Base-by-base conservation (phyloP, 2,329 filamentous ascomycete genomes). In the Aureobasidium sp. region DNA sequence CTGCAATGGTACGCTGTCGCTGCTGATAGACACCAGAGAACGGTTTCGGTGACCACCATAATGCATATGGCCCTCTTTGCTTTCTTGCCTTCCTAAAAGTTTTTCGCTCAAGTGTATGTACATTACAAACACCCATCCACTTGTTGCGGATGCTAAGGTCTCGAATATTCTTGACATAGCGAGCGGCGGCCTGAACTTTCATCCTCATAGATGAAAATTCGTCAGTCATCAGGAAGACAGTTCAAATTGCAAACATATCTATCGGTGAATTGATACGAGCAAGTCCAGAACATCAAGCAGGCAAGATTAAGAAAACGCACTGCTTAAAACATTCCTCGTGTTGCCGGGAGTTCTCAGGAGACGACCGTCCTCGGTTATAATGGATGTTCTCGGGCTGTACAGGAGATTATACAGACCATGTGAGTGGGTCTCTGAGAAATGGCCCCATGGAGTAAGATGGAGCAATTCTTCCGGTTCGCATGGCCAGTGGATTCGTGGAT, bases 401-500 rank as follows among this genome's bases (percentile, higher is more conserved):
- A 57, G 29, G 53, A 57, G 29, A 57, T 57, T 55, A 5, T 55
- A 42, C 37, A 45, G 41, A 45, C n/a, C 14, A 12, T 44, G 53
- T 34, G 41, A 36, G 53, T 57, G 53, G 53, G 41, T 57, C 53
- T 45, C n/a, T 31, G 27, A 4, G 22, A 15, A 4, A 25, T 37
- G 14, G 37, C 29, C 9, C 41, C 53, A 36, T 55, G 52, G 39
- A 55, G 25, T 15, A n/a, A 55, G 25, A 41, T 20, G 36, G 37
- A 36, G n/a, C 25, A 57, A 57, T 57, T 57, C 14, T 57, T 57
- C 53, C 53, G 53, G n/a, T 45, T 34, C 20, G 27, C 25, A 45
- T n/a, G 20, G 31, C 3, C 9, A 36, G 12, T 6, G 52, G 12
- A 22, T 45, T 56, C 25, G 20, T 9, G 14, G 8, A 51, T 17